Conservation (phyloP, 2,329 filamentous ascomycete genomes). For the Penicillium sp. region DNA sequence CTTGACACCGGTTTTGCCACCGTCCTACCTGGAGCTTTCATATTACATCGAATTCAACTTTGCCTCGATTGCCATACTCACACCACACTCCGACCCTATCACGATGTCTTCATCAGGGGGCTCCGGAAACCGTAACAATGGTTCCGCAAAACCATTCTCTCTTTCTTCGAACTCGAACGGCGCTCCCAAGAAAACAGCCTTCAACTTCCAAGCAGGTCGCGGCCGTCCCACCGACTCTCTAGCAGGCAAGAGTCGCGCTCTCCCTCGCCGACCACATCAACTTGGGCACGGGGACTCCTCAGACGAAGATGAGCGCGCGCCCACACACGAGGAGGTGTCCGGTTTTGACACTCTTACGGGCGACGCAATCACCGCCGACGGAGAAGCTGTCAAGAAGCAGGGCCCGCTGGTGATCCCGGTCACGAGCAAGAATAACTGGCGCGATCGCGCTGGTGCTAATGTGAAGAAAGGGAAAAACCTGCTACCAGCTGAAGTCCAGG, state of each 20-base stretch:
- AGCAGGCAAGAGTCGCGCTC: constrained; percentile 19
- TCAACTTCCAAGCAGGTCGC: constrained; percentile 33
- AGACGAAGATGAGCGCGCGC: constrained; percentile 38
- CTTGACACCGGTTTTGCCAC: constrained; percentile 20
- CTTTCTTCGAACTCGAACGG: constrained; percentile 41
- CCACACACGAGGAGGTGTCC: constrained; percentile 49
- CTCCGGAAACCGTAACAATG: constrained; percentile 1
- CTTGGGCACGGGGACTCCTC: constrained; percentile 52
- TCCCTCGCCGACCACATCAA: constrained; percentile 32
- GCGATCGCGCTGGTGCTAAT: constrained; percentile 37
- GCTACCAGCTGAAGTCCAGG: constrained; percentile 58
- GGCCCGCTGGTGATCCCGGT: constrained; percentile 72
- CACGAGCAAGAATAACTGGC: constrained; percentile 80
- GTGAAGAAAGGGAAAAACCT: constrained; percentile 62
- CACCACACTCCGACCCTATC: neutral
- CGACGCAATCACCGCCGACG: constrained; percentile 42
- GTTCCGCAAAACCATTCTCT: constrained; percentile 37
- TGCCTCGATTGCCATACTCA: neutral
- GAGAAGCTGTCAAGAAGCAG: constrained; percentile 45
- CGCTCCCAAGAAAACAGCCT: constrained; percentile 31
- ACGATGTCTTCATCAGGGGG: constrained; percentile 21
- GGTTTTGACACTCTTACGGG: constrained; percentile 54
- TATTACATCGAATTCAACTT: constrained; percentile 8
- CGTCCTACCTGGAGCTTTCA: constrained; percentile 16
- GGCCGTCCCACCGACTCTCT: constrained; percentile 15